Conservation (phyloP, 2,329 filamentous ascomycete species). For the Trichoderma gracile region DNA sequence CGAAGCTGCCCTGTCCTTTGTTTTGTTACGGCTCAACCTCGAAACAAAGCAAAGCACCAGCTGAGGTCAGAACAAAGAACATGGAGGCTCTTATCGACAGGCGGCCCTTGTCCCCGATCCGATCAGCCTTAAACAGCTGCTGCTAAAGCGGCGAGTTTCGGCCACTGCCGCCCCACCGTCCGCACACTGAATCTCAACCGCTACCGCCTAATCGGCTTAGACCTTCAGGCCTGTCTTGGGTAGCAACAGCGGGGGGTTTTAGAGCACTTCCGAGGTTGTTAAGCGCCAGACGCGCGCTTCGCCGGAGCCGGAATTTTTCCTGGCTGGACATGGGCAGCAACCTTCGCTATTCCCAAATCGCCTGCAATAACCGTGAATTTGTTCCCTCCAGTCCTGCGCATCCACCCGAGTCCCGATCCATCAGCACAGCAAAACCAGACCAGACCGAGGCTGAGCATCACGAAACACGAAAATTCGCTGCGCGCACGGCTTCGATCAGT, state of each 20-base stretch:
- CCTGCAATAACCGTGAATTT: neutral
- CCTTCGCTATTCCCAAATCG: constrained; percentile 1
- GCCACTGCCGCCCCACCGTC: neutral
- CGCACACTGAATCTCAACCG: neutral
- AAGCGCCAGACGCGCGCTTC: constrained; percentile 25
- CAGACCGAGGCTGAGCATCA: too few relatives aligned
- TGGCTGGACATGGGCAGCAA: neutral
- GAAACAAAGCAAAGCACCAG: too few relatives aligned
- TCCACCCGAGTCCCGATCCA: too few relatives aligned
- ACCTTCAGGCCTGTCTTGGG: neutral
- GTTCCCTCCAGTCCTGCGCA: neutral
- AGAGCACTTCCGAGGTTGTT: neutral
- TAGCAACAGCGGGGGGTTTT: neutral
- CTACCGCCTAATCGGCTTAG: neutral
- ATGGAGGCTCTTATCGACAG: too few relatives aligned
- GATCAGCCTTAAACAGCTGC: neutral
- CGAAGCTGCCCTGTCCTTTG: too few relatives aligned
- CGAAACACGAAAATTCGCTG: neutral
- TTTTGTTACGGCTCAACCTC: too few relatives aligned
- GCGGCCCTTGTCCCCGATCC: constrained; percentile 3
- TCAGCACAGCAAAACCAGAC: too few relatives aligned
- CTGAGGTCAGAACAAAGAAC: too few relatives aligned
- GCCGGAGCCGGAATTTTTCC: constrained; percentile 20
- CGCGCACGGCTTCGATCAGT: constrained; percentile 18
- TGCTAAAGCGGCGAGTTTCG: neutral